A percentile compares a stretch with the other conserved stretches of the same genome.
These are phyloP conservation scores for Lactifluus piperatus DNA, from an alignment of 768 basidiomycete species.

Conservation along the genomic window DNA sequence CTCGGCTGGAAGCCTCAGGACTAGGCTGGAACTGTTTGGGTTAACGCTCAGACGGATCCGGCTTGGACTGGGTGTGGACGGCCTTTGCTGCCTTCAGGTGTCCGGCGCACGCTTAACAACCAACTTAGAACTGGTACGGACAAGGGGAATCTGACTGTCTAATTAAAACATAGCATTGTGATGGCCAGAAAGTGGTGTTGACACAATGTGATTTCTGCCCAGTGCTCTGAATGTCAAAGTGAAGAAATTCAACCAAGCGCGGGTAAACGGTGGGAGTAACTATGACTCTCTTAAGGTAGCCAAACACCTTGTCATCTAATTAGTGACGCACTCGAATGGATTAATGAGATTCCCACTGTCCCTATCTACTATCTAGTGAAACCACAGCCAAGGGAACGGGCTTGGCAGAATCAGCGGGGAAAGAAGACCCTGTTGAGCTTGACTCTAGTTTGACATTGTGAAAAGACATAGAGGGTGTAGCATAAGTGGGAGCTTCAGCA, in stretches of 20 bases:
- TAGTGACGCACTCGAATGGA: neutral
- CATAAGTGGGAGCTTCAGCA: constrained; percentile 73
- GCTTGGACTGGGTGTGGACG: too few species aligned
- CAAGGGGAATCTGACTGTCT: constrained; percentile 79
- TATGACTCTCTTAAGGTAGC: constrained; percentile 81
- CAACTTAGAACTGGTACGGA: constrained; percentile 71
- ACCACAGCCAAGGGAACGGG: constrained; percentile 34
- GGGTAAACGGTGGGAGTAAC: constrained; percentile 74
- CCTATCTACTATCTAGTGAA: constrained; percentile 18
- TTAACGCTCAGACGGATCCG: too few species aligned
- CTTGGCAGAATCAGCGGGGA: constrained; percentile 42
- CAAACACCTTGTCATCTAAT: constrained; percentile 51
- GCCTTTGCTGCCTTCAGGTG: constrained; percentile 48
- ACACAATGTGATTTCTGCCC: constrained; percentile 78
- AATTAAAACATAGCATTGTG: constrained; percentile 80
- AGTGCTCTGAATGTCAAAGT: constrained; percentile 79
- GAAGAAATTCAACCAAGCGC: constrained; percentile 75
- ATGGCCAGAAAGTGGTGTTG: constrained; percentile 70
- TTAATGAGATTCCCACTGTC: neutral
- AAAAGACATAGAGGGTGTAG: constrained; percentile 78
- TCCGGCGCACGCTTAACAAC: constrained; percentile 62
- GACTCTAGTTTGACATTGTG: constrained; percentile 83
- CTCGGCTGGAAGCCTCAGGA: constrained; percentile 47
- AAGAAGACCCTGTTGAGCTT: constrained; percentile 82
- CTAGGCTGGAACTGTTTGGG: constrained; percentile 62